Percentiles rank a stretch among this genome's conserved stretches.
Evolutionary conservation across 2,329 filamentous ascomycete species (phyloP).

Genomic region (Aspergillus melleus): DNA sequence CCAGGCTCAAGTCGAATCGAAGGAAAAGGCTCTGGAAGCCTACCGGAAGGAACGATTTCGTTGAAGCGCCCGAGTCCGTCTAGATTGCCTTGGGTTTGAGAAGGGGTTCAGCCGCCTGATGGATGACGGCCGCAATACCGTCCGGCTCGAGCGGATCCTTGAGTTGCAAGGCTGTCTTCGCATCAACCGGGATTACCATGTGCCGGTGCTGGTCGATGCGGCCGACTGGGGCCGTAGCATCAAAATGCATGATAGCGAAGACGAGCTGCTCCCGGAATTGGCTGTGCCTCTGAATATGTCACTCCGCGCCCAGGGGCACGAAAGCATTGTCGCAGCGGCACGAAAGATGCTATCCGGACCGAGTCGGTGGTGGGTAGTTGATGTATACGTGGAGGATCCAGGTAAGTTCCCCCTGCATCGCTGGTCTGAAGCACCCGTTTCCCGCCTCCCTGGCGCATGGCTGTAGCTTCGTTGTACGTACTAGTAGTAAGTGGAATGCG

Average conservation of each 20-base stretch:
- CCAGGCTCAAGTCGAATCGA: slow-evolving; percentile 1
- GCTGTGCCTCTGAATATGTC: slow-evolving; percentile 7
- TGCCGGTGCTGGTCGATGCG: slow-evolving; percentile 7
- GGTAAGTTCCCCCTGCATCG: neutral
- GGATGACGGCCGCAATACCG: slow-evolving; percentile 9
- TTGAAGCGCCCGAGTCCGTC: slow-evolving; percentile 8
- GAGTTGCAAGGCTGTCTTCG: slow-evolving; percentile 11
- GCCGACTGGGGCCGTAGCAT: slow-evolving; percentile 12
- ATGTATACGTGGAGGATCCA: slow-evolving; percentile 12
- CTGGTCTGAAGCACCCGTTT: neutral
- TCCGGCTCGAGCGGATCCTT: slow-evolving; percentile 9
- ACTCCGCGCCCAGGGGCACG: slow-evolving; percentile 5
- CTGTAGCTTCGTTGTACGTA: neutral
- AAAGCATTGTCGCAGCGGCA: slow-evolving; percentile 10
- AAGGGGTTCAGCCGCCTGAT: slow-evolving; percentile 9
- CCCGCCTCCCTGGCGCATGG: neutral
- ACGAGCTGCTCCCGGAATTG: neutral
- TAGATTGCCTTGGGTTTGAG: slow-evolving; percentile 9
- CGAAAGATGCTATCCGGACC: neutral
- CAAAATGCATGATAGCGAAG: neutral
- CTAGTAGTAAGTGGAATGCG: neutral
- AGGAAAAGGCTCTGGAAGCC: slow-evolving; percentile 3
- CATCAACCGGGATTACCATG: slow-evolving; percentile 9
- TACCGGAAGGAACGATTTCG: slow-evolving; percentile 5
- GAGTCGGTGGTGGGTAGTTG: slow-evolving; percentile 15